Evolutionary conservation across 805 yeast species (phyloP).

Genomic region (Saturnispora ahearnii): DNA sequence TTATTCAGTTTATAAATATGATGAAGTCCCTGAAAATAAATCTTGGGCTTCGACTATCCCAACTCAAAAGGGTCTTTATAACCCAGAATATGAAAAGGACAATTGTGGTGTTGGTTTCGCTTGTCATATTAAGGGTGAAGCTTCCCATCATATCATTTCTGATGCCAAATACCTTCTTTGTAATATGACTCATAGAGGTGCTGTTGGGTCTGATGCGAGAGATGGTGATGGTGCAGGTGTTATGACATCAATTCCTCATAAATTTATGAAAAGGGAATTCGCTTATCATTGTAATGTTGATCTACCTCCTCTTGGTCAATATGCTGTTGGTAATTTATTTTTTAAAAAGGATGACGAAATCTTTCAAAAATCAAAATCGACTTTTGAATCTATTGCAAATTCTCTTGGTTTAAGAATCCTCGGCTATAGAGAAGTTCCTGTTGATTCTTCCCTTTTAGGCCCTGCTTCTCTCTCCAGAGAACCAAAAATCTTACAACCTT

Average conservation of each 20-base stretch:
- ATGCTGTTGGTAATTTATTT: slow-evolving; percentile 91
- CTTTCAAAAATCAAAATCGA: slow-evolving; percentile 57
- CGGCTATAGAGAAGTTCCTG: slow-evolving; percentile 94
- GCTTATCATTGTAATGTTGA: slow-evolving; percentile 54
- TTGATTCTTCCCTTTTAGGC: slow-evolving; percentile 88
- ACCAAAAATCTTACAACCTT: slow-evolving; percentile 87
- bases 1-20: slow-evolving; percentile 51
- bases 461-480: slow-evolving; percentile 92
- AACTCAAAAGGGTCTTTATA: slow-evolving; percentile 77
- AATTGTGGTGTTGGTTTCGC: slow-evolving; percentile 98
- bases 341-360: slow-evolving; percentile 80
- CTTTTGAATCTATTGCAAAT: slow-evolving; percentile 74
- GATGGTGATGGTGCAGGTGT: slow-evolving; percentile 99
- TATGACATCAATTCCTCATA: slow-evolving; percentile 85
- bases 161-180: slow-evolving; percentile 84
- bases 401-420: slow-evolving; percentile 72
- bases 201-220: slow-evolving; percentile 89
- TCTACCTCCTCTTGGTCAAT: slow-evolving; percentile 75
- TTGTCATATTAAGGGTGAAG: slow-evolving; percentile 81
- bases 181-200: slow-evolving; percentile 99
- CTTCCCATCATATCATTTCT: slow-evolving; percentile 85
- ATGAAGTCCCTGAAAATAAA: slow-evolving; percentile 65
- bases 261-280: slow-evolving; percentile 78
- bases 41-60: slow-evolving; percentile 94
- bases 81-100: slow-evolving; percentile 90